phyloP scores from a whole-genome alignment of 768 basidiomycete genomes.

The Gautieria morchelliformis region DNA sequence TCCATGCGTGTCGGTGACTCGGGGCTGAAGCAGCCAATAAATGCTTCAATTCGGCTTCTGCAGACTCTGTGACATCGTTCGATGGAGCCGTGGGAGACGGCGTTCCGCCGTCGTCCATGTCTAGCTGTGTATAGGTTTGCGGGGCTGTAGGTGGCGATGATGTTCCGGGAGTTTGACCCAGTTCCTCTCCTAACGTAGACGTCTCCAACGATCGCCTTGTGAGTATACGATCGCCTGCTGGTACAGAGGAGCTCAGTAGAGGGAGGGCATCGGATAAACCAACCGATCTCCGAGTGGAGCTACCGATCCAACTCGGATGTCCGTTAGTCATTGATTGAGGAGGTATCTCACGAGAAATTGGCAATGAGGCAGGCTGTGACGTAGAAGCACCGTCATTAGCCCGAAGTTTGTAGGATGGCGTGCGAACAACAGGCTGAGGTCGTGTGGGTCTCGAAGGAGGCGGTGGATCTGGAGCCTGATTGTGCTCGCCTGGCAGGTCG shows the following conservation, averaged over 20 bases:
- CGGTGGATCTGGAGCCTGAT: neutral
- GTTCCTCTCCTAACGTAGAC: neutral
- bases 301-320: neutral
- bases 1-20: slow-evolving; percentile 67
- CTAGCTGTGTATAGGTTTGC: neutral
- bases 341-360: neutral
- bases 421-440: neutral
- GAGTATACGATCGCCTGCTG: neutral
- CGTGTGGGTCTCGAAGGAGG: neutral
- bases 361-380: neutral
- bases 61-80: neutral
- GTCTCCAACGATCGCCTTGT: neutral
- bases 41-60: slow-evolving; percentile 45
- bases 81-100: neutral
- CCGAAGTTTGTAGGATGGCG: slow-evolving; percentile 4
- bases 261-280: neutral
- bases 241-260: slow-evolving; percentile 6
- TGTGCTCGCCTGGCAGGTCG: slow-evolving; percentile 19
- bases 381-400: neutral
- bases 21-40: slow-evolving; percentile 62
- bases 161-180: neutral
- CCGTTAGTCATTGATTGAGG: neutral
- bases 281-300: neutral
- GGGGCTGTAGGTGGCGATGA: neutral
- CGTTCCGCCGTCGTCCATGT: neutral